Evolutionary conservation across 2,329 filamentous ascomycete genomes (phyloP), one percentile per base, ranked within the genome.

Genomic region (Lachnellula arida): DNA sequence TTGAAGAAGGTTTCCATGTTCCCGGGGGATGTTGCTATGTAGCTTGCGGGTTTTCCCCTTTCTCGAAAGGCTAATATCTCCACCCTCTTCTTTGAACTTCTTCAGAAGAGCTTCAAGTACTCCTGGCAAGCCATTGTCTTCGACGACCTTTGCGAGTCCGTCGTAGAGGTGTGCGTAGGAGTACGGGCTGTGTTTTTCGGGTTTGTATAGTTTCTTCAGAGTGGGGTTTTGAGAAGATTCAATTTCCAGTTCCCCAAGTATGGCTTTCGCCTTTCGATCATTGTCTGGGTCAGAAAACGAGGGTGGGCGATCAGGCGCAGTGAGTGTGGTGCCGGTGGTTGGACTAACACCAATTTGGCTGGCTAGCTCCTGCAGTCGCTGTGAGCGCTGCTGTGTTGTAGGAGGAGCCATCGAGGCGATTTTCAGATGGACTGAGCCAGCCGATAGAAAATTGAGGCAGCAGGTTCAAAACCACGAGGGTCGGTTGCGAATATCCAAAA

Each of bases 31-130:
- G 28, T 55, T 42, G 40, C 51, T 55, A n/a, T 53, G 51, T 22
- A 63, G 40, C 22, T 56, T 47, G 19, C 60, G 51, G 1, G 51
- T 53, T 28, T 53, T 60, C 19, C 52, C 49, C 32, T 51, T 51
- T 37, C 53, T 58, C 23, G 60, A 39, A 32, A 63, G 19, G 47
- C 61, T 63, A 15, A 59, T 55, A 42, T 63, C 47, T 8, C 59
- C 58, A 15, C 55, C 55, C n/a, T 54, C 35, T 8, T 37, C 37
- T 34, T 23, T 51, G 50, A 63, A 61, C 22, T 55, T 35, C 8
- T 35, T 32, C 3, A 61, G 46, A 4, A 63, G 48, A 2, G 57
- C 55, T 42, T 61, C 60, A 7, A 57, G 23, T 17, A 61, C 55
- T 32, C 59, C 59, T 15, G 57, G 25, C 11, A 46, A 39, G 22